A percentile compares a stretch with the other conserved stretches of the same genome.
These are phyloP conservation scores for Arctium lappa DNA, from an alignment of 129 eudicot species.

Conservation along the genomic window DNA sequence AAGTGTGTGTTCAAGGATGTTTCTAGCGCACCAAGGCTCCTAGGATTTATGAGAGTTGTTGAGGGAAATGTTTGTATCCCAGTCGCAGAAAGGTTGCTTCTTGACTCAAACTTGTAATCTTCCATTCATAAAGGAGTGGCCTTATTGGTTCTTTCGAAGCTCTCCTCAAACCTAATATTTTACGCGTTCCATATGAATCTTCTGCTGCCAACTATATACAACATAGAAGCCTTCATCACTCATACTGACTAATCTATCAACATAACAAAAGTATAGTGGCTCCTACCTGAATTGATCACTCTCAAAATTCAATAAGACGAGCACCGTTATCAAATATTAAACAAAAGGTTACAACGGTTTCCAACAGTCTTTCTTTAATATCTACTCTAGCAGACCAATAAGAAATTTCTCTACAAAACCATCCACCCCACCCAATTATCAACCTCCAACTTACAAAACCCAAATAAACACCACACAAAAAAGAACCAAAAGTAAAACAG, in stretches of 20 bases:
- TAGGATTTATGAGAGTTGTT: too few species aligned
- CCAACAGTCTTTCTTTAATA: not conserved
- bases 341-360: too few species aligned
- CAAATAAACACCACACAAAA: not conserved
- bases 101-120: not conserved
- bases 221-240: not conserved
- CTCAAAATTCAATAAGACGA: not conserved
- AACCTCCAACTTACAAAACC: not conserved
- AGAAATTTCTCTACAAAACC: not conserved
- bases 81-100: not conserved
- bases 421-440: not conserved
- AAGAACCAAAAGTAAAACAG: not conserved
- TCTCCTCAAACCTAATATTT: not conserved
- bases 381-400: not conserved
- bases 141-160: not conserved
- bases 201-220: not conserved
- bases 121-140: not conserved
- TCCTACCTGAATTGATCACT: not conserved
- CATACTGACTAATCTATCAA: not conserved
- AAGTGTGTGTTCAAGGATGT: not conserved
- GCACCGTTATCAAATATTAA: not conserved
- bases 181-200: not conserved
- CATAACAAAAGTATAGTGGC: not conserved
- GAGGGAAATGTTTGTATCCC: not conserved
- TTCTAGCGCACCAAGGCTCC: too few species aligned